Conservation (phyloP, 2,329 filamentous ascomycete species). For the Ampelomyces quisqualis region DNA sequence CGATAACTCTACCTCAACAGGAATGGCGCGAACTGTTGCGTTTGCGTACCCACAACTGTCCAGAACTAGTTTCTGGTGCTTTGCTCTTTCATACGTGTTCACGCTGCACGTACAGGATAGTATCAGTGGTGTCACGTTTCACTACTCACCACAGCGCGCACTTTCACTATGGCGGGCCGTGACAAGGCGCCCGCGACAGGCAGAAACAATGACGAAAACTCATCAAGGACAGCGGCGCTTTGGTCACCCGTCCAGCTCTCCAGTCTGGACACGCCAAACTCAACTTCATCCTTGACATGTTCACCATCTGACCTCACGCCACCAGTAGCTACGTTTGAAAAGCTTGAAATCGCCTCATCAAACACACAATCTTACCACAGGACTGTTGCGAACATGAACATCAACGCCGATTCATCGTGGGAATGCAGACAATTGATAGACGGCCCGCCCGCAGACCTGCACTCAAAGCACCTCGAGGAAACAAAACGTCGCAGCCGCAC, state of each 20-base stretch:
- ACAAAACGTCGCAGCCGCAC: constrained; percentile 4
- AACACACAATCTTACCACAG: no score
- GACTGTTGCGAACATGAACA: background rate
- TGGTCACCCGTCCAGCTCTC: constrained; percentile 2
- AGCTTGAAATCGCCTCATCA: background rate
- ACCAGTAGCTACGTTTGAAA: background rate
- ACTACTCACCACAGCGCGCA: background rate
- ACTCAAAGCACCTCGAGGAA: constrained; percentile 1
- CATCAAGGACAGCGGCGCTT: background rate
- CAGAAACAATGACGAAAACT: background rate
- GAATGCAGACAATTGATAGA: background rate
- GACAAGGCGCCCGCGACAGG: background rate
- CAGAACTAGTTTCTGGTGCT: no score
- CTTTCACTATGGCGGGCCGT: background rate
- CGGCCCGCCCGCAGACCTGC: background rate
- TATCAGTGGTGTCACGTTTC: background rate
- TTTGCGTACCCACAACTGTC: background rate
- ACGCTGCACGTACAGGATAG: background rate
- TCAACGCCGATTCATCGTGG: background rate
- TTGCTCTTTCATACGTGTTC: no score
- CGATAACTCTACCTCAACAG: background rate
- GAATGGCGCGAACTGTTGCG: background rate
- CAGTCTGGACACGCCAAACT: background rate
- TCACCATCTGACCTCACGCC: constrained; percentile 5
- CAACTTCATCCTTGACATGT: constrained; percentile 2